A percentile compares a stretch with the other conserved stretches of the same genome.
Evolutionary conservation across 768 basidiomycete species (phyloP).

Genomic region (Russula sp.): DNA sequence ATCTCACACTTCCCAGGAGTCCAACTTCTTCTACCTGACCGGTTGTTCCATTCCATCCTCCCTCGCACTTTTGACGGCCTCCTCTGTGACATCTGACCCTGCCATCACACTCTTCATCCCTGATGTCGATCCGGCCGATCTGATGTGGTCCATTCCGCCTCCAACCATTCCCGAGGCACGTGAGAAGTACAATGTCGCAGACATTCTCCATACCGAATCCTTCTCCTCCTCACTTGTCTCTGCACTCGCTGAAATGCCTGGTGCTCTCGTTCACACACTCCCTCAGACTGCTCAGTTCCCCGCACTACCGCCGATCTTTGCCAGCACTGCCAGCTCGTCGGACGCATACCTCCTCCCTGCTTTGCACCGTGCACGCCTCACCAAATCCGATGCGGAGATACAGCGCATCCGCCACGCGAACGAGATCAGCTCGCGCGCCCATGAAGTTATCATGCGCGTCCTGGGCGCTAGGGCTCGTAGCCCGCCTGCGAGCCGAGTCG

Average conservation of each 20-base stretch:
- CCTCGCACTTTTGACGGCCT: conserved; percentile 53
- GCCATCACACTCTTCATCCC: conserved; percentile 72
- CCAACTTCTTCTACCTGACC: conserved; percentile 84
- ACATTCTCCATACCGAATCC: conserved; percentile 41
- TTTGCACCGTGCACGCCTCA: conserved; percentile 73
- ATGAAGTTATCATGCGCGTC: conserved; percentile 88
- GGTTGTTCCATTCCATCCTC: conserved; percentile 72
- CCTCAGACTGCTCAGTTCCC: conserved; percentile 52
- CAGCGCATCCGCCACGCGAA: conserved; percentile 71
- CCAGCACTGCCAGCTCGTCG: conserved; percentile 33
- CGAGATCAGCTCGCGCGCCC: conserved; percentile 80
- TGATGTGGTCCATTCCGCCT: conserved; percentile 88
- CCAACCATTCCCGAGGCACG: conserved; percentile 55
- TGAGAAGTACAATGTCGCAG: conserved; percentile 51
- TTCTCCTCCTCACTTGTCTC: conserved; percentile 42
- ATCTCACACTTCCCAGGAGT: conserved; percentile 39
- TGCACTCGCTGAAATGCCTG: conserved; percentile 41
- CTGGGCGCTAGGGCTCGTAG: conserved; percentile 65
- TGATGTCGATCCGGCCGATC: conserved; percentile 56
- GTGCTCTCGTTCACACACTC: conserved; percentile 59
- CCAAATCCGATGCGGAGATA: conserved; percentile 72
- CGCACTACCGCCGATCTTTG: conserved; percentile 33
- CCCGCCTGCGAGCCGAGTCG: conserved; percentile 13
- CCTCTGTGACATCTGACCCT: conserved; percentile 36
- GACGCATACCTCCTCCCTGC: conserved; percentile 66